Base-by-base conservation (phyloP, 176 grass and related monocot genomes). In the Lolium rigidum region DNA sequence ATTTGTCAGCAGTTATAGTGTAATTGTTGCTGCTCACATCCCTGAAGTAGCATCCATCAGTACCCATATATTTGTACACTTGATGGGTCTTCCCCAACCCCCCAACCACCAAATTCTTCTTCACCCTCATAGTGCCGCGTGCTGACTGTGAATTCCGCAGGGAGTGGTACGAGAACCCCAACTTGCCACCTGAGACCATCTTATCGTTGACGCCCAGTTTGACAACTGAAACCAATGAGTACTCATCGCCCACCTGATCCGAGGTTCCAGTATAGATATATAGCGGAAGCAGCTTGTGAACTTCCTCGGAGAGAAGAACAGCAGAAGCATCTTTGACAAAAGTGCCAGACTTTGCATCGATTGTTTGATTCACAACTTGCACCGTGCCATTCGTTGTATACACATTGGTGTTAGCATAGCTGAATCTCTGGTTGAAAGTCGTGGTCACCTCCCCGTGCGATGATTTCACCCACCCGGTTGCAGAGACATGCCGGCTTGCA, bases 21-120 rank as follows among this genome's bases (percentile, higher is more conserved):
- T 94, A 94, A 51, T 94, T 94, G 16, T 48, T 89, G 59, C 87
- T 84, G 43, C 91, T 92, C 75, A 92, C 91, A 81, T 89, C 86
- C 79, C 91, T 92, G 37, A 81, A 92, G 66, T 92, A 89, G 70
- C 91, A 92, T 22, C 84, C 87, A 66, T 87, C 87, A 52, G 84
- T 87, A 77, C 91, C 80, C 70, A 87, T 60, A 48, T 92, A 92
- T 81, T 50, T 92, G 35, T 92, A 92, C 31, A 70, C 80, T 21
- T 92, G 57, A 44, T 90, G 84, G 2, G 84, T 92, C 24, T 81
- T 25, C 4, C 74, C 87, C 43, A 92, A 12, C 10, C 91, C 91
- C 47, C 87, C 50, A 20, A 71, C 81, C 20, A 87, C 87, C 80
- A 90, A 80, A 58, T 92, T 89, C 20, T 88, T 88, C 84, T 84